A percentile compares a stretch with the other conserved stretches of the same genome.
These are phyloP conservation scores for Suhomyces guaymorum DNA, from an alignment of 1,139 yeast genomes.

Conservation along the genomic window DNA sequence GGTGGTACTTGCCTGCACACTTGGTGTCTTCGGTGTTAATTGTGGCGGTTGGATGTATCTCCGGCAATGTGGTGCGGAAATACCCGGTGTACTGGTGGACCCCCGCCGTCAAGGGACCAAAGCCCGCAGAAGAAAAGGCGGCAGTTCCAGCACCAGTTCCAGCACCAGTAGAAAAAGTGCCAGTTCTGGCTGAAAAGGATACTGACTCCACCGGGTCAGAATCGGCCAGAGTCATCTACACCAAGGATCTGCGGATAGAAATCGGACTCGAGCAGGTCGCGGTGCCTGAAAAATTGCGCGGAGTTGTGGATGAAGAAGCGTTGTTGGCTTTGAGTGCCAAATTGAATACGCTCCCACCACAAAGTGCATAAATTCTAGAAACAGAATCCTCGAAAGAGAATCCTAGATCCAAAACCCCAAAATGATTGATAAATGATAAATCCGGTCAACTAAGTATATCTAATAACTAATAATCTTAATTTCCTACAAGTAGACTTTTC, in stretches of 20 bases:
- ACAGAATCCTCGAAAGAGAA: no score
- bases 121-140: slow-evolving; percentile 7
- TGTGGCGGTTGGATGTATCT: slow-evolving; percentile 52
- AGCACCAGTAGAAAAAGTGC: slow-evolving; percentile 1
- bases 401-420: no score
- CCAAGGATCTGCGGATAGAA: slow-evolving; percentile 17
- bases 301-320: slow-evolving; percentile 31
- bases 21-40: slow-evolving; percentile 53
- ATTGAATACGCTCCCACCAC: slow-evolving; percentile 5
- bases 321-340: slow-evolving; percentile 15
- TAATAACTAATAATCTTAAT: no score
- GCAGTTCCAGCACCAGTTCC: neutral
- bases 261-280: slow-evolving; percentile 22
- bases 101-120: slow-evolving; percentile 23
- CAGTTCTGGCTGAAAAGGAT: no score
- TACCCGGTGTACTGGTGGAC: slow-evolving; percentile 73
- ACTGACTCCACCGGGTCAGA: slow-evolving; percentile 2
- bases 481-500: no score
- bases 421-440: neutral
- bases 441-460: no score
- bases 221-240: slow-evolving; percentile 12
- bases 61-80: slow-evolving; percentile 54
- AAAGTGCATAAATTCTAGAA: no score
- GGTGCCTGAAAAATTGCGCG: slow-evolving; percentile 27
- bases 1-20: slow-evolving; percentile 69